Conservation (phyloP, 2,329 filamentous ascomycete species). For the Paecilomyces fulvus region DNA sequence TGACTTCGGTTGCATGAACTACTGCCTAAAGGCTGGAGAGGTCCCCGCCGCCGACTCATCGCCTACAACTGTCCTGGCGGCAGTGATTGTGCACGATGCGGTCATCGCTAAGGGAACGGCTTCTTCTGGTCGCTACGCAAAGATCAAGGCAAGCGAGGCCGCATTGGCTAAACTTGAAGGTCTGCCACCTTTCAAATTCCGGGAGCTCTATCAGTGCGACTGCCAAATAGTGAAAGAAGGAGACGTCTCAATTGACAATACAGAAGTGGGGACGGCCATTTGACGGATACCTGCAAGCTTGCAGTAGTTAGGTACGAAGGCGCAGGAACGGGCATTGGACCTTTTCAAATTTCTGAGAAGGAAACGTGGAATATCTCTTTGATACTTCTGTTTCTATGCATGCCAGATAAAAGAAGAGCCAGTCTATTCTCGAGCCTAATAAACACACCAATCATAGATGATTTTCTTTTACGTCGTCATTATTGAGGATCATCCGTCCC, state of each 20-base stretch:
- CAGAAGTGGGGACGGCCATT: slow-evolving; percentile 19
- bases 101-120: slow-evolving; percentile 56
- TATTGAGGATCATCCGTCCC: not conserved
- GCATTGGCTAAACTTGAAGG: slow-evolving; percentile 39
- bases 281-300: slow-evolving; percentile 8
- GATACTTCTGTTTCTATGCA: not conserved
- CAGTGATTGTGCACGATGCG: slow-evolving; percentile 65
- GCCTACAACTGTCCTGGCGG: slow-evolving; percentile 52
- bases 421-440: too few species aligned
- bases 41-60: slow-evolving; percentile 39
- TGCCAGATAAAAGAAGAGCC: not conserved
- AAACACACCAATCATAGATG: not conserved
- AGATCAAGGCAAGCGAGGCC: slow-evolving; percentile 44
- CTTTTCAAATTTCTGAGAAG: too few species aligned
- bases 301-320: not conserved
- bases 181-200: slow-evolving; percentile 50
- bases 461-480: not conserved
- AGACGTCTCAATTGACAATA: slow-evolving; percentile 8
- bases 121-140: slow-evolving; percentile 63
- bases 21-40: slow-evolving; percentile 40
- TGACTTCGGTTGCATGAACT: slow-evolving; percentile 57
- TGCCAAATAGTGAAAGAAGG: slow-evolving; percentile 38
- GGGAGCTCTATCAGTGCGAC: slow-evolving; percentile 52
- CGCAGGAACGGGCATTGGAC: not conserved
- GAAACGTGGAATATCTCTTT: not conserved